Base-by-base conservation (phyloP, 805 yeast genomes). In the Blastobotrys americana region DNA sequence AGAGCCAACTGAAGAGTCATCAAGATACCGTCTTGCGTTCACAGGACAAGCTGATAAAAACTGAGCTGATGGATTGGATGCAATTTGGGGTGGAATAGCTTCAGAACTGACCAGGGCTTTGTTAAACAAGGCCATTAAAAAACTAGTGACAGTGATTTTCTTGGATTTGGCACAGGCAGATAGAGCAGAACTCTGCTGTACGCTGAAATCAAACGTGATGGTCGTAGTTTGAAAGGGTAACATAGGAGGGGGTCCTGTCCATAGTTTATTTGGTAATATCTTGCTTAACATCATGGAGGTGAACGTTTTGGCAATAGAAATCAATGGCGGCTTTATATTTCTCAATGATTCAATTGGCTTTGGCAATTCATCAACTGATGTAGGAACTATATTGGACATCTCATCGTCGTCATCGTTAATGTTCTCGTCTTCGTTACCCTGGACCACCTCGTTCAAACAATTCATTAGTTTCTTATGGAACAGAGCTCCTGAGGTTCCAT, bases 401-500 rank as follows among this genome's bases (percentile, higher is more conserved):
- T 27, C 33, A 3, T 37, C 28, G 10, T 9, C 25, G 21, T 13
- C 23, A 3, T 15, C 20, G 10, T 16, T 34, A 4, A 10, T 6
- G 4, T 8, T n/a, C 23, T 6, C 38, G 5, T 13, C 31, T 25
- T 25, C 31, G 13, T 25, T 25, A 8, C 13, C 10, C 5, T 20
- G 10, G 20, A 19, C 49, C 5, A 10, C 17, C 13, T 4, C 3
- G 16, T 31, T 33, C 34, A 45, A 36, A 17, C 35, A 35, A 5
- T 22, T 22, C 9, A 43, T 25, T 33, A 53, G 41, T 13, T 36
- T 23, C 15, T 31, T 13, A 34, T 54, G 58, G 37, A 54, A 53
- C 22, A 39, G 21, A n/a, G 48, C 42, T 0, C 60, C 58, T 4
- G 54, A 47, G 42, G 45, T 49, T 33, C 59, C 60, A 31, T 56